Base-by-base conservation (phyloP, 352 stramenopile species). In the Phytophthora quininea region DNA sequence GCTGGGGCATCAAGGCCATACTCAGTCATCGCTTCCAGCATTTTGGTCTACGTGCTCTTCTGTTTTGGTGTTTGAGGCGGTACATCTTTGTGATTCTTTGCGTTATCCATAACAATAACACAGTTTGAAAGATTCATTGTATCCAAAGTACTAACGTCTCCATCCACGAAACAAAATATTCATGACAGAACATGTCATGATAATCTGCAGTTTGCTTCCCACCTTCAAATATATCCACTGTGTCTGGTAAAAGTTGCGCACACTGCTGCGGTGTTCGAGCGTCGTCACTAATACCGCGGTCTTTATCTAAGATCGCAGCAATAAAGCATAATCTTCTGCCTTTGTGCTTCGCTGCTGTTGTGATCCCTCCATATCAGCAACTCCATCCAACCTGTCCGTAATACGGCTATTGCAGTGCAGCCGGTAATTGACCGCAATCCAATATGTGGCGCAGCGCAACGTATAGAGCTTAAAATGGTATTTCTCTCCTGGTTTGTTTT, bases 41-140 rank as follows among this genome's bases (percentile, higher is more conserved):
- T 54, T 31, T 54, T 47, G 0, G 45, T 27, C 19, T 32, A 54
- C 6, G 42, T 19, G 5, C 45, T 19, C 31, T 62, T 49, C 3
- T 43, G 32, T 12, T 31, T 54, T 8, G 33, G 37, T 47, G 14
- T 19, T 30, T 43, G 43, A 12, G 54, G 14, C 0, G 24, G 19
- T 24, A 24, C 19, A 24, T 24, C 32, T 54, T 62, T 54, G 48
- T 58, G 58, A 19, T 64, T 58, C 32, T 65, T 65, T 1, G 58
- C 58, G 15, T 65, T 65, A 37, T 65, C 49, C 30, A 65, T 53
- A 1, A 58, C 58, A 32, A 65, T 65, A 43, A 65, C 24, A 15
- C 48, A 54, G 40, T 50, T 57, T 32, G 35, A 10, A 4, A 65
- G 30, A 2, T 31, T n/a, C 42, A 38, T 46, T 14, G 29, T 37